phyloP scores from a whole-genome alignment of 306 rosid genomes.

The Acmispon strigosus region DNA sequence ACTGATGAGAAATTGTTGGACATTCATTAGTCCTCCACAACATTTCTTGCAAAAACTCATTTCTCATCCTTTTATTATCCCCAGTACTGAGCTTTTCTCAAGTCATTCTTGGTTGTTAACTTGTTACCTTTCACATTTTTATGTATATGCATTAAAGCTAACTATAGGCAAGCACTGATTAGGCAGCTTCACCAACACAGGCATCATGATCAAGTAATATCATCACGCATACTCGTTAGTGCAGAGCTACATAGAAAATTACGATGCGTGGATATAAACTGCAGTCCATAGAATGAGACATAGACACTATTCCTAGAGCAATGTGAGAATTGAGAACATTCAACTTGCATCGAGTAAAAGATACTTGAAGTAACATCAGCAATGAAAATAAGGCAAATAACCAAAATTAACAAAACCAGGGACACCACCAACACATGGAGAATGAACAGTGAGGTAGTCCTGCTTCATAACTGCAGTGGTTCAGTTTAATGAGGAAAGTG shows the following conservation, averaged over 20 bases:
- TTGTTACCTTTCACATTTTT: not conserved
- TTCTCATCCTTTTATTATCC: not conserved
- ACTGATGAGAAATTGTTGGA: not conserved
- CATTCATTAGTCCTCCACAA: not conserved
- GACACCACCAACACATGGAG: too few relatives aligned
- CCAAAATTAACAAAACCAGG: not conserved
- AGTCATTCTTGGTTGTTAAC: not conserved
- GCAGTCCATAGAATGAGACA: not conserved
- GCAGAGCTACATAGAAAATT: not conserved
- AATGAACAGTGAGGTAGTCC: too few relatives aligned
- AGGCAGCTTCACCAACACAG: not conserved
- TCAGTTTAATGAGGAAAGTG: too few relatives aligned
- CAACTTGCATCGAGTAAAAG: not conserved
- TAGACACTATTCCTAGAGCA: not conserved
- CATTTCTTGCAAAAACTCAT: not conserved
- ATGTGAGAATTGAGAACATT: not conserved
- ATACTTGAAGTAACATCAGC: not conserved
- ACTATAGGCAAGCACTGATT: not conserved
- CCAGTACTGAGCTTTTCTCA: not conserved
- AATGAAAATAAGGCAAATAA: not conserved
- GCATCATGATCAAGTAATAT: not conserved
- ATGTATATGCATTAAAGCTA: not conserved
- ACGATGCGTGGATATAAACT: not conserved
- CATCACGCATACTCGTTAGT: not conserved
- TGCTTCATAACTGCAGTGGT: too few relatives aligned